Conservation (phyloP, 345 rosid genomes). For the Melaleuca alternifolia region DNA sequence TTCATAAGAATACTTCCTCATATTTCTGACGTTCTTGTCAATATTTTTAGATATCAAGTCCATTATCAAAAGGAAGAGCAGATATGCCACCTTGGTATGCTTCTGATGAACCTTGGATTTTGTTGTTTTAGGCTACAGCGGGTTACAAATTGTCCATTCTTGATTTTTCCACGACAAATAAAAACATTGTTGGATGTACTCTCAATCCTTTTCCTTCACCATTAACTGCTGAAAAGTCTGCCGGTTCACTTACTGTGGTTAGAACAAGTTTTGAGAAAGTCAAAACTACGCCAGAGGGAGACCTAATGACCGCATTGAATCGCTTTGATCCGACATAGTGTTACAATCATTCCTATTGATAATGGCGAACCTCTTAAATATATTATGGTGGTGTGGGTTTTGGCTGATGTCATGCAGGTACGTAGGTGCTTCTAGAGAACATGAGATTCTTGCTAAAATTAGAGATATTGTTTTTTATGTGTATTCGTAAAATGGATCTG, state of each 20-base stretch:
- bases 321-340: conserved; percentile 91
- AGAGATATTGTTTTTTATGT: conserved; percentile 90
- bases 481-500: conserved; percentile 85
- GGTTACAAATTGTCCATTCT: no score
- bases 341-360: conserved; percentile 27
- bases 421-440: conserved; percentile 99
- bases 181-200: conserved; percentile 20
- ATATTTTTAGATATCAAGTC: conserved; percentile 48
- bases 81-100: conserved; percentile 36
- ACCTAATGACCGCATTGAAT: conserved; percentile 79
- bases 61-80: conserved; percentile 35
- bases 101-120: no score
- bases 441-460: conserved; percentile 97
- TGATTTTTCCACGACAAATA: conserved; percentile 19
- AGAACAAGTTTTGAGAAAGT: conserved; percentile 48
- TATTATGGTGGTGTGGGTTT: conserved; percentile 47
- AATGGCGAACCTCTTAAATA: neutral
- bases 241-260: conserved; percentile 52
- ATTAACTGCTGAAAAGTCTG: conserved; percentile 36
- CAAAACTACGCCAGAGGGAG: conserved; percentile 91
- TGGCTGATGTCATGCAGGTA: conserved; percentile 98
- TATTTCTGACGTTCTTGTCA: conserved; percentile 2
- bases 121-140: no score
- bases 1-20: neutral
- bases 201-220: conserved; percentile 33